Evolutionary conservation across 768 basidiomycete genomes (phyloP), one percentile per base, ranked within the genome.

Genomic region (Boletus subparvulus): DNA sequence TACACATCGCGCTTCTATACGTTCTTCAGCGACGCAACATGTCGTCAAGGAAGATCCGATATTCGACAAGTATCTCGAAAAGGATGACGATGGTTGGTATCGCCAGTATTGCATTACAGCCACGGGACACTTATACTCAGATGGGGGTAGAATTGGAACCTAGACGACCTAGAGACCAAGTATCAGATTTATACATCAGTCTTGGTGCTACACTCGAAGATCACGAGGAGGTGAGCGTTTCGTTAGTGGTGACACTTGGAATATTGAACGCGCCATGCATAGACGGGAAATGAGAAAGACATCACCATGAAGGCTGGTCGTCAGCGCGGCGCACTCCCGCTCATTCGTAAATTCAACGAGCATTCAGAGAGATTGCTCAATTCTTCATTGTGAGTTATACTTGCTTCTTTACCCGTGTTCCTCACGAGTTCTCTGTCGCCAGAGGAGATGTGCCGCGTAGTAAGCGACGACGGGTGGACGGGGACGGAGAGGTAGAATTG

Each of bases 51-150:
- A 90, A 48, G 97, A 99, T 68, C 82, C 89, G 0, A 94, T 98
- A 53, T 92, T 99, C 62, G 96, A 98, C 78, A 85, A 88, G 64
- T 99, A 98, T 71, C 75, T 99, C n/a, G 94, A 95, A 71, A 89
- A 86, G 65, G 93, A 94, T 36, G 97, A 99, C 65, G 94, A 98
- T 69, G 93, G 93, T 93, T 65, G 37, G 83, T 69, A 26, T 45
- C 48, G 12, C 26, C 14, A 8, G 30, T 28, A n/a, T 47, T 17
- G 51, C 13, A 24, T 49, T 47, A 52, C 21, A 36, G 0, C 14
- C 37, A 14, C 19, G 2, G 4, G 45, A 42, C 10, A 9, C 43
- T 56, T 3, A 52, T 49, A 12, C 19, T 52, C 4, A 11, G 16
- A 17, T 16, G 9, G 35, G 17, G 39, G 24, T 65, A 95, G 90